Evolutionary conservation across 495 filamentous ascomycete species (phyloP).

Genomic region (Podospora pseudopauciseta): DNA sequence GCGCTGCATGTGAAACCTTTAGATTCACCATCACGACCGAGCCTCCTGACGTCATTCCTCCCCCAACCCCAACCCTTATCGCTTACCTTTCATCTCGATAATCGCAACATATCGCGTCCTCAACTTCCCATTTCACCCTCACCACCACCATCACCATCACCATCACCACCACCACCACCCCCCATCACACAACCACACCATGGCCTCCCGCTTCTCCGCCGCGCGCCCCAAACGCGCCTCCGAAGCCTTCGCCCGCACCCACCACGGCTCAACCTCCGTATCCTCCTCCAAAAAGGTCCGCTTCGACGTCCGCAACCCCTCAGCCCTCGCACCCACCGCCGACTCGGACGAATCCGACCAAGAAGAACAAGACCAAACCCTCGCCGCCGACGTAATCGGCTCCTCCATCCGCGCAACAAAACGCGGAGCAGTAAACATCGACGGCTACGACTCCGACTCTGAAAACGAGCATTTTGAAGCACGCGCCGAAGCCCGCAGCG

Average conservation of each 20-base stretch:
- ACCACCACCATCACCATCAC: neutral
- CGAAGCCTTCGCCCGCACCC: slow-evolving; percentile 71
- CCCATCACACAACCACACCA: slow-evolving; percentile 28
- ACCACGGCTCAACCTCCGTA: slow-evolving; percentile 53
- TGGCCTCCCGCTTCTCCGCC: slow-evolving; percentile 60
- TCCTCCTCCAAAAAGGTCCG: slow-evolving; percentile 72
- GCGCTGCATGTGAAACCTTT: neutral
- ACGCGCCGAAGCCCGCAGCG: slow-evolving; percentile 55
- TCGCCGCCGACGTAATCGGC: slow-evolving; percentile 92
- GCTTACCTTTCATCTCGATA: neutral
- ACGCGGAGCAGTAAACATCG: slow-evolving; percentile 88
- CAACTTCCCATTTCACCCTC: neutral
- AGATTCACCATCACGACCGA: neutral
- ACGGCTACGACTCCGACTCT: slow-evolving; percentile 94
- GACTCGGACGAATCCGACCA: slow-evolving; percentile 60
- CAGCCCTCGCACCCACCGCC: slow-evolving; percentile 71
- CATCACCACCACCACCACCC: neutral
- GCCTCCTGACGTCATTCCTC: neutral
- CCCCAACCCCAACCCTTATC: neutral
- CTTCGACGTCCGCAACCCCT: slow-evolving; percentile 94
- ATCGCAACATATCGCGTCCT: neutral
- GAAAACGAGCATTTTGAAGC: slow-evolving; percentile 86
- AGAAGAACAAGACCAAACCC: slow-evolving; percentile 65
- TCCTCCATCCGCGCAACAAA: slow-evolving; percentile 72
- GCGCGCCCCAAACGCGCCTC: slow-evolving; percentile 77